These are phyloP conservation scores for Sclerotinia trifoliorum DNA, from an alignment of 2,329 filamentous ascomycete genomes.

Conservation along the genomic window DNA sequence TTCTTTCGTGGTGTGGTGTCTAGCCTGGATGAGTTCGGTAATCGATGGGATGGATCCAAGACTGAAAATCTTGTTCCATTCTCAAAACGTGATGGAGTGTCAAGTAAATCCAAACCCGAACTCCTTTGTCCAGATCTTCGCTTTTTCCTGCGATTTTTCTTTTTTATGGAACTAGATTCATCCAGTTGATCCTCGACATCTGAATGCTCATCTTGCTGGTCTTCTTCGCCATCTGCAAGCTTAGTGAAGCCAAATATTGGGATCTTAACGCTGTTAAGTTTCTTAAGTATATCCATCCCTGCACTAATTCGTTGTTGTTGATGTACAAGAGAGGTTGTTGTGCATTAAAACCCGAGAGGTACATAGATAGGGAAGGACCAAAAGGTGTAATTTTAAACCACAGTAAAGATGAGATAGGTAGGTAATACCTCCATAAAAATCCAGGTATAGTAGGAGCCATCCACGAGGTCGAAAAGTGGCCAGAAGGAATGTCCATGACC, in stretches of 20 bases:
- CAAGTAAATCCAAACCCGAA: neutral
- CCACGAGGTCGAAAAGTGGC: neutral
- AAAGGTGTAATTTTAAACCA: neutral
- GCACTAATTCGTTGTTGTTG: neutral
- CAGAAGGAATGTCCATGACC: neutral
- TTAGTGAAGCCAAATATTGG: no score
- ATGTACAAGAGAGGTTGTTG: neutral
- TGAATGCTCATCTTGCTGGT: neutral
- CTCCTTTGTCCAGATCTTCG: neutral
- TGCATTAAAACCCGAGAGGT: neutral
- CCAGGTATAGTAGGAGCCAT: neutral
- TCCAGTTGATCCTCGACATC: neutral
- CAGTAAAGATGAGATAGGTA: neutral
- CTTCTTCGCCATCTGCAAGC: neutral
- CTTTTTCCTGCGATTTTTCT: neutral
- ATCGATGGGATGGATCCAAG: neutral
- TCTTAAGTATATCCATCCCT: no score
- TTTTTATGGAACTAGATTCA: neutral
- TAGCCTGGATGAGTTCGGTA: neutral
- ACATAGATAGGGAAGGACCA: no score
- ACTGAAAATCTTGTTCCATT: neutral
- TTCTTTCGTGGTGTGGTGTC: neutral
- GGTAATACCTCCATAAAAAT: neutral
- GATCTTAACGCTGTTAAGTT: no score
- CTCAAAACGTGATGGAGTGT: neutral